Percentiles rank a stretch among this genome's conserved stretches.
phyloP scores from a whole-genome alignment of 2,329 filamentous ascomycete species.

The Pseudocercospora pini-densiflorae region DNA sequence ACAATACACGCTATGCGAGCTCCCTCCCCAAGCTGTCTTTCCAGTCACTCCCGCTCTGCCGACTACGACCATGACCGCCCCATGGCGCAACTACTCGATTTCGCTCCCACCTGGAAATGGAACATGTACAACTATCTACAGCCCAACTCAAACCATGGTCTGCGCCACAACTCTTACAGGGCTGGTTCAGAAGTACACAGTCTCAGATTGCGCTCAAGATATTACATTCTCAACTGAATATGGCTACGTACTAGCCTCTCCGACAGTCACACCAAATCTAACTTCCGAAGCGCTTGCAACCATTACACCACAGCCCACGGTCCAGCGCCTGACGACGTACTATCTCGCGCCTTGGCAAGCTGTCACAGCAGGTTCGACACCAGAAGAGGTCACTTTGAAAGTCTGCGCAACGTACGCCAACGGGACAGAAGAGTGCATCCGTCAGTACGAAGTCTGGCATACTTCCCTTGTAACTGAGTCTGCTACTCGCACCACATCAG shows the following conservation, averaged over 20 bases:
- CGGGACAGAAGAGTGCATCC: conserved; percentile 45
- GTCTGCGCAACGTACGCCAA: conserved; percentile 45
- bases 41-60: conserved; percentile 37
- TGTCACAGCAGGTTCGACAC: conserved; percentile 44
- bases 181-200: conserved; percentile 46
- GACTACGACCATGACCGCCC: conserved; percentile 38
- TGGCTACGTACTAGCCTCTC: conserved; percentile 47
- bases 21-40: conserved; percentile 43
- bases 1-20: conserved; percentile 48
- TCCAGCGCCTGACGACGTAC: conserved; percentile 49
- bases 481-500: conserved; percentile 40
- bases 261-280: conserved; percentile 34
- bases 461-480: conserved; percentile 45
- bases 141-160: conserved; percentile 46
- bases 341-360: conserved; percentile 51
- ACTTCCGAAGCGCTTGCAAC: conserved; percentile 13
- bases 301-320: conserved; percentile 43
- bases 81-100: conserved; percentile 44
- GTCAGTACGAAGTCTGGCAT: conserved; percentile 49
- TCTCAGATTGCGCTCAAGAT: conserved; percentile 50
- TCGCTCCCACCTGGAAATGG: conserved; percentile 40
- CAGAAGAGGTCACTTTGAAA: conserved; percentile 48
- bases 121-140: conserved; percentile 48
- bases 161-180: conserved; percentile 51
- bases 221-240: conserved; percentile 53